Percentiles rank a stretch among this genome's conserved stretches.
phyloP scores from a whole-genome alignment of 2,329 filamentous ascomycete genomes.

The Cercospora zeae-maydis region DNA sequence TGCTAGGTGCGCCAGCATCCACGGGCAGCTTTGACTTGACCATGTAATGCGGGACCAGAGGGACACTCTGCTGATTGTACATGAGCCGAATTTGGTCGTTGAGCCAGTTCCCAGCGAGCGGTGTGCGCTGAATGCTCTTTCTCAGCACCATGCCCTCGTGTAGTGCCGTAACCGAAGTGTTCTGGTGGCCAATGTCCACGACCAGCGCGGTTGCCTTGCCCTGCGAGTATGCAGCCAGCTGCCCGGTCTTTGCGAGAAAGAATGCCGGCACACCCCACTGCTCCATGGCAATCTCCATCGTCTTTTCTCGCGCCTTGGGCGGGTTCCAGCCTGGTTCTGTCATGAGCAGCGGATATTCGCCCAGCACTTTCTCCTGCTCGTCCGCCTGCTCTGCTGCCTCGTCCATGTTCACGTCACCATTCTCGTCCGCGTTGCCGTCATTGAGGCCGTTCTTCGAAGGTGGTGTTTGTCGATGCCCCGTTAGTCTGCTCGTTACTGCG shows the following conservation, averaged over 20 bases:
- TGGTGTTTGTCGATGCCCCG: slow-evolving; percentile 66
- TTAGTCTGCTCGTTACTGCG: slow-evolving; percentile 82
- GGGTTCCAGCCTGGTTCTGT: slow-evolving; percentile 94
- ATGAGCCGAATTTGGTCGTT: slow-evolving; percentile 81
- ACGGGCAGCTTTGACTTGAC: slow-evolving; percentile 84
- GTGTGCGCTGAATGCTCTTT: slow-evolving; percentile 75
- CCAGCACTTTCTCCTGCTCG: slow-evolving; percentile 67
- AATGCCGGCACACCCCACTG: slow-evolving; percentile 93
- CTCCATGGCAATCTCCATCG: slow-evolving; percentile 95
- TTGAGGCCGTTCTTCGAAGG: slow-evolving; percentile 76
- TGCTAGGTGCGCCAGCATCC: slow-evolving; percentile 75
- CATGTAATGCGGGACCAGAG: slow-evolving; percentile 79
- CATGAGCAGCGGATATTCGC: slow-evolving; percentile 87
- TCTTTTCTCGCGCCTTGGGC: slow-evolving; percentile 82
- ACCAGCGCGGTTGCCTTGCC: slow-evolving; percentile 92
- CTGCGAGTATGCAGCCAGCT: slow-evolving; percentile 84
- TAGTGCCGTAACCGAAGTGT: slow-evolving; percentile 83
- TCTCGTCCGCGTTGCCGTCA: slow-evolving; percentile 55
- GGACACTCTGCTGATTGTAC: slow-evolving; percentile 69
- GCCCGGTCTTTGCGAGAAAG: slow-evolving; percentile 84
- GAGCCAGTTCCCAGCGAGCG: slow-evolving; percentile 83
- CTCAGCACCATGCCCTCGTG: slow-evolving; percentile 93
- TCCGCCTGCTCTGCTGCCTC: slow-evolving; percentile 57
- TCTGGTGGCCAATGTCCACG: slow-evolving; percentile 84
- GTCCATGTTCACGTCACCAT: slow-evolving; percentile 51